Evolutionary conservation across 345 rosid species (phyloP), one percentile per base, ranked within the genome.

Genomic region (Pugionium cornutum): DNA sequence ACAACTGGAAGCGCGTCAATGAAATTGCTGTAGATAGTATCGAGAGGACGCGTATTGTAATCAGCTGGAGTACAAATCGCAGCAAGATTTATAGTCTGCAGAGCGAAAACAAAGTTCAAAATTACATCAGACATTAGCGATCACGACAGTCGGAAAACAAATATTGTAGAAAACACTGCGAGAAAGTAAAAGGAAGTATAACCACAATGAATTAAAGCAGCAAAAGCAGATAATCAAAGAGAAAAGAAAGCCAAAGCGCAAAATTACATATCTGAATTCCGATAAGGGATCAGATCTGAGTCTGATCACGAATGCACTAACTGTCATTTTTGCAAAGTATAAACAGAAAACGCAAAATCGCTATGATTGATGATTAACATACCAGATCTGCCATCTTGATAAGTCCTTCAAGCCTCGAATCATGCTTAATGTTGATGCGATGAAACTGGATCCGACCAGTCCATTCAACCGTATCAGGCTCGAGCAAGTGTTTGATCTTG

Each of bases 1-100:
- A 18, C 18, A 18, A 18, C 18, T 18, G 18, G 18, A 18, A 18
- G 18, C 18, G 18, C 18, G 18, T 18, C 18, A 18, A 18, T 18
- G 18, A 18, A 18, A 18, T 18, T 18, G 18, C 18, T 18, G 18
- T 18, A 18, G 18, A 18, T 18, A 18, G 18, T 18, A 18, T 18
- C 18, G 18, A 18, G 18, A 18, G 18, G 18, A 18, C 18, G 18
- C 18, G 18, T 18, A 18, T 18, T 18, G 18, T 18, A 18, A 18
- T 92, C 98, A 9, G 98, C 99, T n/a, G 99, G 99, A 50, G 97
- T 94, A 73, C 99, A 94, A 80, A 94, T 94, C 72, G 99, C 99
- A 4, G 99, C 99, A 8, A 94, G 92, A 78, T 94, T 94, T 54
- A 94, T 84, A 7, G 80, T 83, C 99, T 94, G 72, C 54, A 27